Percentiles rank a stretch among this genome's conserved stretches.
These are phyloP conservation scores for Crithidia sp. DNA, from an alignment of 208 protist species.

Conservation along the genomic window DNA sequence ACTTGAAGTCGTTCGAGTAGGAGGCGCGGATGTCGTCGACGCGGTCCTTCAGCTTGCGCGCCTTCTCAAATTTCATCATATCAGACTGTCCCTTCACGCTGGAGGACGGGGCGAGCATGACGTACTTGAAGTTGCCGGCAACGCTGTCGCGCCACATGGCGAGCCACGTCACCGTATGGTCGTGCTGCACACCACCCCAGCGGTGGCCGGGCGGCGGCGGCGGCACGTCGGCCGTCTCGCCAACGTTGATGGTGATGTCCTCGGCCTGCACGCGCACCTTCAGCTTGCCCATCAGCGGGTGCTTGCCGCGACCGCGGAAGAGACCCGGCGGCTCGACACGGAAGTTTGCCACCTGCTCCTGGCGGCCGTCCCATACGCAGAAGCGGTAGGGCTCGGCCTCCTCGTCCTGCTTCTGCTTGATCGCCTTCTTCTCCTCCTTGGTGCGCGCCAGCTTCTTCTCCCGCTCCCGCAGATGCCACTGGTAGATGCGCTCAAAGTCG, in stretches of 20 bases:
- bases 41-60: conserved; percentile 94
- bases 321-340: conserved; percentile 98
- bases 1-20: conserved; percentile 93
- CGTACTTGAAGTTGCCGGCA: conserved; percentile 95
- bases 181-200: conserved; percentile 94
- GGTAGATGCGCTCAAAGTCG: conserved; percentile 97
- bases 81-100: conserved; percentile 97
- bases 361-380: conserved; percentile 94
- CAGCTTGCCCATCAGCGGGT: conserved; percentile 96
- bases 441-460: conserved; percentile 89
- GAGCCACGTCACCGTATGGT: conserved; percentile 98
- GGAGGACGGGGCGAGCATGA: conserved; percentile 96
- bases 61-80: conserved; percentile 98
- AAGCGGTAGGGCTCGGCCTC: conserved; percentile 91
- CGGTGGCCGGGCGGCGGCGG: conserved; percentile 92
- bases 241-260: conserved; percentile 99
- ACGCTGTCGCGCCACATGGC: conserved; percentile 98
- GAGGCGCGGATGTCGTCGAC: conserved; percentile 94
- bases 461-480: conserved; percentile 87
- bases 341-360: conserved; percentile 98
- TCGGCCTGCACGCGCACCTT: conserved; percentile 96
- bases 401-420: conserved; percentile 82
- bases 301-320: conserved; percentile 98
- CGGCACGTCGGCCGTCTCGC: conserved; percentile 85
- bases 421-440: conserved; percentile 95